Base-by-base conservation (phyloP, 1,284 basidiomycete species). In the Tilletia horrida region DNA sequence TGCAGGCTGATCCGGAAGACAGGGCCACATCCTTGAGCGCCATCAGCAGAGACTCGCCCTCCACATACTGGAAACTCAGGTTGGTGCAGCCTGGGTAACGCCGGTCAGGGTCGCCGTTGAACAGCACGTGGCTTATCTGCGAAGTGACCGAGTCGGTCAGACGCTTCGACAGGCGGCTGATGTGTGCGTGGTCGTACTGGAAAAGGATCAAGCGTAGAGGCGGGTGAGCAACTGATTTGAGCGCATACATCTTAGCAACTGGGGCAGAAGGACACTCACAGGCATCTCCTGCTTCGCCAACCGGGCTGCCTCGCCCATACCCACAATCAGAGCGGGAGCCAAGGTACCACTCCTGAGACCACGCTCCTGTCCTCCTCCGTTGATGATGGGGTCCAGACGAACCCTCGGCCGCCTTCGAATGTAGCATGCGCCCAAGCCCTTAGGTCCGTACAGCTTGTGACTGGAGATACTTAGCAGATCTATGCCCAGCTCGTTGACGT, bases 371-470 rank as follows among this genome's bases (percentile, higher is more conserved):
- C 96, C 96, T 80, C 96, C 96, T 69, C 96, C 96, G 74, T 88
- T 93, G 71, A 99, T 86, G 76, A 98, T 90, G 0, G 96, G 95
- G 82, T 98, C 96, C 74, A 98, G 84, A 69, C 96, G 87, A 55
- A 98, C 96, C 73, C 96, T 86, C 2, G 96, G 96, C 74, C 94
- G 85, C 75, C 96, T 85, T 67, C 96, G 88, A 63, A 99, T 93
- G 83, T 97, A 98, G 21, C 90, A 90, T 3, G 92, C 95, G 44
- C 96, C 96, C 59, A 98, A 84, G 18, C 96, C 96, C 84, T 98
- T 99, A 4, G 96, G 96, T 1, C 96, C 96, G 83, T 99, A 99
- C 18, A 99, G 84, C 85, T 99, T 99, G 86, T 99, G 96, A 3
- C 91, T 94, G 4, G 92, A 95, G 67, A 99, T 91, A 73, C 91